These are phyloP conservation scores for Lepidium didymum DNA, from an alignment of 345 rosid genomes.

Conservation along the genomic window DNA sequence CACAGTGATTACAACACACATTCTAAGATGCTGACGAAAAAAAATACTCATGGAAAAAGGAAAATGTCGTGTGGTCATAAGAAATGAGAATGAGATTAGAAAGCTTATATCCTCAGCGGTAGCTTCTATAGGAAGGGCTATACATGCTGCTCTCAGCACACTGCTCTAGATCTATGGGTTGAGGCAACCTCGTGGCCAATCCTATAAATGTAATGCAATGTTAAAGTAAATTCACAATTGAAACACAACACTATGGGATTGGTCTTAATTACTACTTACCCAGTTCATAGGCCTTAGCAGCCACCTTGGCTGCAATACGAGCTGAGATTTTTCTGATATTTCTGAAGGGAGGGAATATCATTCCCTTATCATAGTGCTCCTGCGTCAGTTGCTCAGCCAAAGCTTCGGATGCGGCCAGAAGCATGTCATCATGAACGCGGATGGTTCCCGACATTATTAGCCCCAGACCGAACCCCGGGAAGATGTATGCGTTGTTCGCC, in stretches of 20 bases:
- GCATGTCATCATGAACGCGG: conserved; percentile 95
- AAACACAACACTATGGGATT: neutral
- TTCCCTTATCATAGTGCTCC: conserved; percentile 80
- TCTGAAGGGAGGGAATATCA: conserved; percentile 74
- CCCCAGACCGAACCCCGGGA: conserved; percentile 96
- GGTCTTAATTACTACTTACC: conserved; percentile 40
- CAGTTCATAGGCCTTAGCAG: conserved; percentile 87
- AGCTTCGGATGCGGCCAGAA: conserved; percentile 89
- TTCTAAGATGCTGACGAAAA: neutral
- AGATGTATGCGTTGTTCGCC: conserved; percentile 96
- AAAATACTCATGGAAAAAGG: neutral
- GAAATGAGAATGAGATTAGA: neutral
- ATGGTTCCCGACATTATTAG: conserved; percentile 91
- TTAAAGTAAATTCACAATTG: neutral
- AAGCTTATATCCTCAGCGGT: conserved; percentile 36
- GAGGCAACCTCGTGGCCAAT: conserved; percentile 81
- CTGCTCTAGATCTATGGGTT: conserved; percentile 63
- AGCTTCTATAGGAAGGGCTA: conserved; percentile 65
- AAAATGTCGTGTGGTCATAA: neutral
- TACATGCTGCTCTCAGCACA: conserved; percentile 97
- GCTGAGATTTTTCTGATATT: conserved; percentile 94
- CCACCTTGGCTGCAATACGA: conserved; percentile 79
- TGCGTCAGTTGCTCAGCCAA: conserved; percentile 69
- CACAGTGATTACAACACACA: conserved; percentile 10
- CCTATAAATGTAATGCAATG: conserved; percentile 33